Conservation (phyloP, 495 filamentous ascomycete genomes). For the Pyrenula massariospora region DNA sequence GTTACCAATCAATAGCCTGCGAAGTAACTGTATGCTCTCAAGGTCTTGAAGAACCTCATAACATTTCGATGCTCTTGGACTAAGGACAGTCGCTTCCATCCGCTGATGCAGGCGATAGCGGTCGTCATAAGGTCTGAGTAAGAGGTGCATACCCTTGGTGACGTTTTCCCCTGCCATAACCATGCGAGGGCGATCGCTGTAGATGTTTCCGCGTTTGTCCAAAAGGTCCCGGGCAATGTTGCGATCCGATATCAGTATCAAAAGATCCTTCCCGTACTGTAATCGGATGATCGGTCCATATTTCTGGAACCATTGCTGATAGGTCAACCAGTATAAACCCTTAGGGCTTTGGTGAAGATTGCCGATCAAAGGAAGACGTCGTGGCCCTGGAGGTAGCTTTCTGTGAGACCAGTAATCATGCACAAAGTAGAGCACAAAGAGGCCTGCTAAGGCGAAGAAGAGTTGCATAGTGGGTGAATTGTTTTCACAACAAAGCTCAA, state of each 20-base stretch:
- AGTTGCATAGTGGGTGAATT: neutral
- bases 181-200: conserved; percentile 13
- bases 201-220: conserved; percentile 11
- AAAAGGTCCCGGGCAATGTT: conserved; percentile 12
- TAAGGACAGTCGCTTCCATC: conserved; percentile 7
- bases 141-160: conserved; percentile 13
- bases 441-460: neutral
- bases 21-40: conserved; percentile 9
- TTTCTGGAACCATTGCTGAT: conserved; percentile 12
- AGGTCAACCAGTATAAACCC: conserved; percentile 6
- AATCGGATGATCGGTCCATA: conserved; percentile 18
- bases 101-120: conserved; percentile 7
- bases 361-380: conserved; percentile 16
- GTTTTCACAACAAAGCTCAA: neutral
- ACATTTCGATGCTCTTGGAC: neutral
- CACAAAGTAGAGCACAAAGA: neutral
- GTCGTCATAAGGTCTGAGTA: conserved; percentile 12
- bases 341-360: conserved; percentile 21
- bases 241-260: conserved; percentile 9
- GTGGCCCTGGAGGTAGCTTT: neutral
- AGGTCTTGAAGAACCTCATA: neutral
- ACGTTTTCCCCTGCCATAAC: conserved; percentile 11
- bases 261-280: conserved; percentile 4
- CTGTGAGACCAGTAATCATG: neutral
- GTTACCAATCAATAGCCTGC: conserved; percentile 6